phyloP scores from a whole-genome alignment of 2,329 filamentous ascomycete species.

The Diaporthe capsici region DNA sequence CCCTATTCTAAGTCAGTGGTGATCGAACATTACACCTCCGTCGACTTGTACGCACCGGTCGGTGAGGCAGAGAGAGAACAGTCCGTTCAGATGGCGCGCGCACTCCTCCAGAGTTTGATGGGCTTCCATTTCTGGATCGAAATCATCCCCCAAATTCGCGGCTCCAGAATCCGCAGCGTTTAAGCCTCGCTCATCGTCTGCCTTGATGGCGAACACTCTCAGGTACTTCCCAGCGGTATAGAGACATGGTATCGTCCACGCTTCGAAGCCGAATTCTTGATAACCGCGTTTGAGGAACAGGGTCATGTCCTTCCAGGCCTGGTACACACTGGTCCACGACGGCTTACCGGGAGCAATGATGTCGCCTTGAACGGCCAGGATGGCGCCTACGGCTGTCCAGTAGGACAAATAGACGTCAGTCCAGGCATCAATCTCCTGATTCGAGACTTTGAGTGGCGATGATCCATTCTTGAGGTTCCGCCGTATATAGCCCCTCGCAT shows the following conservation, averaged over 20 bases:
- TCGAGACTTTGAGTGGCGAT: constrained; percentile 66
- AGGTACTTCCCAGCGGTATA: constrained; percentile 91
- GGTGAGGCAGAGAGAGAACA: constrained; percentile 90
- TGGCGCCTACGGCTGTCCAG: constrained; percentile 84
- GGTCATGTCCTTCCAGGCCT: constrained; percentile 88
- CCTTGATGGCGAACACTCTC: constrained; percentile 89
- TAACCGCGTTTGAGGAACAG: constrained; percentile 86
- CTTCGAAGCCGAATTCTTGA: constrained; percentile 79
- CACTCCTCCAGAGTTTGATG: constrained; percentile 92
- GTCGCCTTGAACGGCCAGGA: constrained; percentile 76
- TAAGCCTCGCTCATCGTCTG: constrained; percentile 77
- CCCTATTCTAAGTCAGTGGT: constrained; percentile 64
- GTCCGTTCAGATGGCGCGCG: constrained; percentile 89
- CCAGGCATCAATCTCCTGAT: constrained; percentile 85
- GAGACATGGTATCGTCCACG: constrained; percentile 93
- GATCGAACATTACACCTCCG: background rate
- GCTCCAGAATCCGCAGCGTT: constrained; percentile 55
- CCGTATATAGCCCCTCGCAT: constrained; percentile 78
- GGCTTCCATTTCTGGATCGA: constrained; percentile 81
- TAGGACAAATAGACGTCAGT: constrained; percentile 85
- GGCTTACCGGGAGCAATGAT: constrained; percentile 53
- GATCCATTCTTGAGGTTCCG: constrained; percentile 77
- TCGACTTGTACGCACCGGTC: constrained; percentile 76
- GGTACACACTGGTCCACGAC: constrained; percentile 88
- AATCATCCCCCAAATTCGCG: constrained; percentile 80